Base-by-base conservation (phyloP, 805 yeast genomes). In the Candida sakaeoensis region DNA sequence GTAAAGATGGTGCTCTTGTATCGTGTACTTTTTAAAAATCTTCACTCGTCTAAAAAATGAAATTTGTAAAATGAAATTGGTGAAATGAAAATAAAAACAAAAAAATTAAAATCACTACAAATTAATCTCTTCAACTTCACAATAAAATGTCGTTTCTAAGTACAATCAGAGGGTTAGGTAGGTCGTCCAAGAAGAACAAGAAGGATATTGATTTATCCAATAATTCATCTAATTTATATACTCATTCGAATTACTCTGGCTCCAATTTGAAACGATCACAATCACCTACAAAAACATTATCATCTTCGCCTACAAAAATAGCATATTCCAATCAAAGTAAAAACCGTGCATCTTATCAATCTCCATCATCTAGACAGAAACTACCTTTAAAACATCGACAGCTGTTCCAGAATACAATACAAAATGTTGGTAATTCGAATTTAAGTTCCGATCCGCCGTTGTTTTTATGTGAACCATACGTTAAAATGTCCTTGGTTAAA, bases 401-500 rank as follows among this genome's bases (percentile, higher is more conserved):
- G 13, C 46, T 41, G 48, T 44, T 40, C 18, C 48, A 33, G 25
- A 42, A 42, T 21, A 30, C 53, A 33, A 25, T 48, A 41, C 35
- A 47, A 38, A 33, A 46, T 26, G 18, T 44, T 27, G 19, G 26
- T 10, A 5, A 21, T n/a, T 21, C 6, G n/a, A 28, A 17, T 13
- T 4, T 14, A 48, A 42, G 43, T 17, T 36, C 10, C 10, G 45
- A 30, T 21, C 53, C 63, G 36, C 45, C 89, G 4, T 65, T 93
- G 40, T 93, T 90, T 55, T 58, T 93, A 49, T 82, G 93, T 55
- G 96, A 90, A 51, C 98, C 97, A 10, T 93, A 85, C 59, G 93
- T 90, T 4, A 82, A 90, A 46, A 87, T 97, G 0, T 95, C 98
- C 0, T 68, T 93, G 25, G 99, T 95, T 14, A 93, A 91, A 57